Evolutionary conservation across 805 yeast species (phyloP).

Genomic region (Cyberlindnera misumaiensis): DNA sequence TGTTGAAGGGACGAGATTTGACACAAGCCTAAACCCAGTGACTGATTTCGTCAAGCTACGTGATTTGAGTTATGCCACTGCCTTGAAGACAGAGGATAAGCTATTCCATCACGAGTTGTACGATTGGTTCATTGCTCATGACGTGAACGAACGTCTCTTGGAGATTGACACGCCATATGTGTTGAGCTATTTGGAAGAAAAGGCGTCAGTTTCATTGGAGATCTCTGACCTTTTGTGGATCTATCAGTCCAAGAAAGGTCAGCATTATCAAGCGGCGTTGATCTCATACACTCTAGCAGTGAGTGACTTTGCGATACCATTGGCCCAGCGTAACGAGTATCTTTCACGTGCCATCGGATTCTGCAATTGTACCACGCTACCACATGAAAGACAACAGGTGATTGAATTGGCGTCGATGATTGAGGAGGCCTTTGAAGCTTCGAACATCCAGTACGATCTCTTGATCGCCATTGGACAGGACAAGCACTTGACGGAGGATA

Average conservation of each 20-base stretch:
- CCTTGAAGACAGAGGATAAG: slow-evolving; percentile 70
- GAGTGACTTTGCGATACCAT: slow-evolving; percentile 60
- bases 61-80: slow-evolving; percentile 65
- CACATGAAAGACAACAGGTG: slow-evolving; percentile 69
- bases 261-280: slow-evolving; percentile 77
- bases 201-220: slow-evolving; percentile 53
- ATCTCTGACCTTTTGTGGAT: slow-evolving; percentile 84
- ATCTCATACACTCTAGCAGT: slow-evolving; percentile 67
- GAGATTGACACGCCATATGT: slow-evolving; percentile 79
- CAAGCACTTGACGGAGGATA: slow-evolving; percentile 38
- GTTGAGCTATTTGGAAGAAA: slow-evolving; percentile 67
- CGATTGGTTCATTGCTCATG: slow-evolving; percentile 83
- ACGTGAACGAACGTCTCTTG: slow-evolving; percentile 67
- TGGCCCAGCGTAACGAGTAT: slow-evolving; percentile 76
- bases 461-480: slow-evolving; percentile 43
- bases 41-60: slow-evolving; percentile 44
- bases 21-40: slow-evolving; percentile 8
- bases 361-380: slow-evolving; percentile 79
- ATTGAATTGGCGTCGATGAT: slow-evolving; percentile 61
- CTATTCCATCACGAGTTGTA: slow-evolving; percentile 88
- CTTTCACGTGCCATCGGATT: slow-evolving; percentile 90
- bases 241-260: slow-evolving; percentile 76
- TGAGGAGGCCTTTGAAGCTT: slow-evolving; percentile 78
- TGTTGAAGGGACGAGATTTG: slow-evolving; percentile 8
- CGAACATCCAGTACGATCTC: slow-evolving; percentile 64